Evolutionary conservation across 345 rosid genomes (phyloP), one percentile per base, ranked within the genome.

Genomic region (Dimocarpus longan): DNA sequence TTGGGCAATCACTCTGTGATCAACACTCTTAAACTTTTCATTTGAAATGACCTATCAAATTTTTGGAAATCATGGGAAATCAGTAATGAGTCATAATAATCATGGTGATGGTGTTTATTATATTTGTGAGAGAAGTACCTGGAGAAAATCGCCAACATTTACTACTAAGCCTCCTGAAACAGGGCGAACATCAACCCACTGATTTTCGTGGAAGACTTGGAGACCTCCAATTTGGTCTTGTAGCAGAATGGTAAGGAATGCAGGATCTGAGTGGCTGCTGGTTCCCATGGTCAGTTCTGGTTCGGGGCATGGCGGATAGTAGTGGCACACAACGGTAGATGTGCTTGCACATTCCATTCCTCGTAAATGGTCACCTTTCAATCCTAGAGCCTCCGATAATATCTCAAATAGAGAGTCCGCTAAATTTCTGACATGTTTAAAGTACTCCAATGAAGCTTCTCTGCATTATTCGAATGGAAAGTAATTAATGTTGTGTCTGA

Each of bases 1-100:
- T 37, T 73, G 83, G 13, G 93, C 88, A 66, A 82, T 19, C 39
- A 89, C 91, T 16, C 85, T 87, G 46, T 91, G 93, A 66, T 87
- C 88, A 1, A 73, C 80, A 62, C 90, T 88, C 79, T 60, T 81
- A 60, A 88, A 86, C 78, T 76, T 81, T 77, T 83, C 90, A 37
- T 91, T 91, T 15, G 93, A 73, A 39, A 86, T 64, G 10, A 89
- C 82, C 93, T 88, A 60, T 54, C 37, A 73, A 11, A 52, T 15
- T 50, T 9, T 18, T 7, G 3, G n/a, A 46, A 32, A 32, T 32
- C 37, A 32, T 32, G 37, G 37, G 37, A 32, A 32, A 21, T 46
- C 39, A 43, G 26, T 26, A 10, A 10, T 73, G 10, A 43, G 2
- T 48, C 3, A 39, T 60, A 18, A 40, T 19, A 37, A 39, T 0